phyloP scores from a whole-genome alignment of 805 yeast genomes.

The Saccharomycopsis fodiens region DNA sequence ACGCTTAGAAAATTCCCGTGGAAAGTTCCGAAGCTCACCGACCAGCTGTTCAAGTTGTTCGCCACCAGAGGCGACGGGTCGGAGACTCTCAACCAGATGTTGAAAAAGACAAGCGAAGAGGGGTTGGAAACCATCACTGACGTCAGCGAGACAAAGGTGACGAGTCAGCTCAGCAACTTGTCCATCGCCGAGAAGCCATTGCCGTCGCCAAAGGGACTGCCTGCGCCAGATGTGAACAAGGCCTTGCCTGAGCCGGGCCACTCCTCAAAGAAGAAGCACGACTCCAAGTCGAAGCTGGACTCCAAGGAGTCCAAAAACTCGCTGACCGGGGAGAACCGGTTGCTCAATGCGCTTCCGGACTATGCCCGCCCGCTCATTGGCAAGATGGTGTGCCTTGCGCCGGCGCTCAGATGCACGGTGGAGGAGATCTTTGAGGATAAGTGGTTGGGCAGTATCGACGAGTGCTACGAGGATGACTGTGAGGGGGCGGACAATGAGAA shows the following conservation, averaged over 20 bases:
- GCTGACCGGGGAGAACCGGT: conserved; percentile 69
- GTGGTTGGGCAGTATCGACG: conserved; percentile 56
- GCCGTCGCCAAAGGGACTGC: conserved; percentile 19
- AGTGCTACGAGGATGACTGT: conserved; percentile 46
- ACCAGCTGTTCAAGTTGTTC: conserved; percentile 75
- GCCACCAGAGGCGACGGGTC: conserved; percentile 61
- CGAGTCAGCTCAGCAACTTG: background rate
- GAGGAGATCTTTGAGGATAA: conserved; percentile 70
- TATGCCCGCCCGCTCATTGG: conserved; percentile 62
- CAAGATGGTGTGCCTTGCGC: conserved; percentile 77
- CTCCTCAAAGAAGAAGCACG: conserved; percentile 24
- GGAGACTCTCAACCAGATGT: conserved; percentile 55
- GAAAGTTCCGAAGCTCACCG: conserved; percentile 82
- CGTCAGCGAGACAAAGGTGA: conserved; percentile 2
- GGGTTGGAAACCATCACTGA: conserved; percentile 5
- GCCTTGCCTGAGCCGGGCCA: conserved; percentile 16
- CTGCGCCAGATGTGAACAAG: conserved; percentile 3
- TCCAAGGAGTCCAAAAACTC: conserved; percentile 57
- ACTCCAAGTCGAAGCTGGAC: conserved; percentile 24
- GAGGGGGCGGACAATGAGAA: conserved; percentile 31
- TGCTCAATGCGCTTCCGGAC: conserved; percentile 61
- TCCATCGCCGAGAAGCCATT: background rate
- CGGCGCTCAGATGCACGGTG: conserved; percentile 75
- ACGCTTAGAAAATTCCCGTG: conserved; percentile 86
- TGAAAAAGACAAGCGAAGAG: conserved; percentile 48